phyloP scores from a whole-genome alignment of 768 basidiomycete species.

The Nidularia pulvinata region DNA sequence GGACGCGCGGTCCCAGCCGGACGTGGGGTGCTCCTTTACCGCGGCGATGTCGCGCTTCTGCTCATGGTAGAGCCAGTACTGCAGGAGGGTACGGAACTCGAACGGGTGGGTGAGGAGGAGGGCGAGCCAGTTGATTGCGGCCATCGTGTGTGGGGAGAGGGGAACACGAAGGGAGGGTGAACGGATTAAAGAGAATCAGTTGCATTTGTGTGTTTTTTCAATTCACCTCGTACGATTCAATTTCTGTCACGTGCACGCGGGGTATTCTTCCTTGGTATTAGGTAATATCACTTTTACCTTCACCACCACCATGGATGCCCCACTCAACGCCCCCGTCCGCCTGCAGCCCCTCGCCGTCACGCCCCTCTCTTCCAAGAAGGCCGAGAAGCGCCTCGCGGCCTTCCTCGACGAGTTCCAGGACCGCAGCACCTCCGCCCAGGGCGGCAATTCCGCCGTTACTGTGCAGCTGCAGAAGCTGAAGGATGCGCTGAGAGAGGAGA shows the following conservation, averaged over 20 bases:
- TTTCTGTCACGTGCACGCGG: neutral
- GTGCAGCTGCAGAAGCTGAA: conserved; percentile 60
- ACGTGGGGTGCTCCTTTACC: conserved; percentile 69
- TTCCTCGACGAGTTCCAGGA: conserved; percentile 52
- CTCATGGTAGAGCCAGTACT: conserved; percentile 84
- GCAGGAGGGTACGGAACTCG: conserved; percentile 83
- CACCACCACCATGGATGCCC: conserved; percentile 39
- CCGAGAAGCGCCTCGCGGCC: conserved; percentile 35
- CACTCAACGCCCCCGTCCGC: conserved; percentile 46
- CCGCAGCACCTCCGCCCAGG: conserved; percentile 43
- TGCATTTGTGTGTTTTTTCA: neutral
- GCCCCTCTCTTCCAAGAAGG: conserved; percentile 33
- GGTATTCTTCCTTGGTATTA: neutral
- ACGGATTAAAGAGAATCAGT: neutral
- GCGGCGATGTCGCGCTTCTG: conserved; percentile 81
- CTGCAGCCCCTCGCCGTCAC: conserved; percentile 33
- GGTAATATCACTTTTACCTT: neutral
- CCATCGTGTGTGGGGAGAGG: conserved; percentile 34
- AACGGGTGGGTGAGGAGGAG: conserved; percentile 77
- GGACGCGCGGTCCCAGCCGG: conserved; percentile 82
- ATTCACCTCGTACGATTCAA: neutral
- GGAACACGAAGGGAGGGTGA: neutral
- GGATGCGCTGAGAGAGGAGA: conserved; percentile 50
- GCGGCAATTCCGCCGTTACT: conserved; percentile 53
- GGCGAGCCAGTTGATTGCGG: conserved; percentile 56